Base-by-base conservation (phyloP, 2,329 filamentous ascomycete species). In the Cyphellophora europaea region DNA sequence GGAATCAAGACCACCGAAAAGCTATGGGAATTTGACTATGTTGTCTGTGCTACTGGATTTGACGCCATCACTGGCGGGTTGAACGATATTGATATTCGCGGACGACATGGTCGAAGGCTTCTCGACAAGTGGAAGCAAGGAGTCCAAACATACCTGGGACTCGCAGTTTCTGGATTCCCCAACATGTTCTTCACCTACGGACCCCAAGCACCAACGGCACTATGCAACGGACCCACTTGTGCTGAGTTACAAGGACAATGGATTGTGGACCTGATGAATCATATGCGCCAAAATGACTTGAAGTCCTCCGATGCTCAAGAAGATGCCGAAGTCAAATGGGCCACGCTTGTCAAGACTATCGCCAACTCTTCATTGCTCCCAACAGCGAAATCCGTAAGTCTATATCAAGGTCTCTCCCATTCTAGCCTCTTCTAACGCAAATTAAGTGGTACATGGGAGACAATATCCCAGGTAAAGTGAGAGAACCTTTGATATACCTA, bases 181-280 rank as follows among this genome's bases (percentile, higher is more conserved):
- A 67, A 68, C 40, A 47, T 69, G 38, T 61, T 68, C 42, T 57
- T 61, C 47, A 46, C 63, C 8, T 35, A 43, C 3, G 63, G 62
- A 0, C 63, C 62, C 0, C 49, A 59, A 32, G 58, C 56, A 0
- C 74, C 73, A 1, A 75, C 71, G 0, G 61, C 71, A 0, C 53
- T 77, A 3, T 53, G 59, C 48, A 79, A 77, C 43, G 74, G 72
- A 0, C 74, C 74, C 0, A 63, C 67, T 0, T 63, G 57, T 1
- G 63, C 69, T 10, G 70, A 75, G 43, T 45, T 72, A 0, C 74
- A 79, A 46, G 72, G 71, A 3, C 56, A 68, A 0, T 78, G 71
- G 71, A 44, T 44, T 21, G 56, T 60, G 10, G 63, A 71, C 31
- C 49, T 52, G 28, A 71, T 79, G 33, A 53, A 58, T 19, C 64